A percentile compares a stretch with the other conserved stretches of the same genome.
phyloP scores from a whole-genome alignment of 192 early-diverging fungal species.

The Podila minutissima region DNA sequence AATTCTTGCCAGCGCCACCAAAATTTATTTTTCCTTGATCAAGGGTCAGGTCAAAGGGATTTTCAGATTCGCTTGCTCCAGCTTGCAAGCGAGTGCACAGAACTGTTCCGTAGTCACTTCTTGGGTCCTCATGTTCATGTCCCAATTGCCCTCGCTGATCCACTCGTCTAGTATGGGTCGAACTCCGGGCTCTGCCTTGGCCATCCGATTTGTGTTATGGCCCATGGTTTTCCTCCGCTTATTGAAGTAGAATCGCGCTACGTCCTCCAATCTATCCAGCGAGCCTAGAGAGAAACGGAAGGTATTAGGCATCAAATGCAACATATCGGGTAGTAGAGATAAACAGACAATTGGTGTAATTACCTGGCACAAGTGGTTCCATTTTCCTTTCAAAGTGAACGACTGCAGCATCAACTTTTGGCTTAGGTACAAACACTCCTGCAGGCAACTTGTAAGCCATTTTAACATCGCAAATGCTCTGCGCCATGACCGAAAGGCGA shows the following conservation, averaged over 20 bases:
- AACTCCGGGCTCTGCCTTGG: constrained; percentile 26
- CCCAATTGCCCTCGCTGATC: constrained; percentile 61
- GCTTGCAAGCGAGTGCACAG: constrained; percentile 61
- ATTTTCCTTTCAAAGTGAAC: constrained; percentile 70
- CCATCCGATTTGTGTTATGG: constrained; percentile 59
- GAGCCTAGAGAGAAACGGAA: constrained; percentile 42
- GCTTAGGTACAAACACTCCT: constrained; percentile 78
- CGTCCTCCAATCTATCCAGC: constrained; percentile 65
- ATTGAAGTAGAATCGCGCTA: constrained; percentile 71
- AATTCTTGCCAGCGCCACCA: background rate
- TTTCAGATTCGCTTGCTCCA: constrained; percentile 54
- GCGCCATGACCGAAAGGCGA: constrained; percentile 76
- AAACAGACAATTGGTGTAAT: background rate
- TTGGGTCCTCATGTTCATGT: constrained; percentile 68
- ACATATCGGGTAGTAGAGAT: background rate
- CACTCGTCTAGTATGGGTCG: constrained; percentile 43
- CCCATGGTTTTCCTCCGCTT: constrained; percentile 76
- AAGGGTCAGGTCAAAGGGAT: constrained; percentile 35
- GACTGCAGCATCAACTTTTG: constrained; percentile 78
- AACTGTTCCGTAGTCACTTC: constrained; percentile 71
- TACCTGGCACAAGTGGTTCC: constrained; percentile 56
- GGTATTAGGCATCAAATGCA: background rate
- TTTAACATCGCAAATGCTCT: constrained; percentile 73
- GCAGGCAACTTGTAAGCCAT: constrained; percentile 69
- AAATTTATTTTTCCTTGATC: constrained; percentile 1